phyloP scores from a whole-genome alignment of 768 basidiomycete genomes.

The Suillus fuscotomentosus region DNA sequence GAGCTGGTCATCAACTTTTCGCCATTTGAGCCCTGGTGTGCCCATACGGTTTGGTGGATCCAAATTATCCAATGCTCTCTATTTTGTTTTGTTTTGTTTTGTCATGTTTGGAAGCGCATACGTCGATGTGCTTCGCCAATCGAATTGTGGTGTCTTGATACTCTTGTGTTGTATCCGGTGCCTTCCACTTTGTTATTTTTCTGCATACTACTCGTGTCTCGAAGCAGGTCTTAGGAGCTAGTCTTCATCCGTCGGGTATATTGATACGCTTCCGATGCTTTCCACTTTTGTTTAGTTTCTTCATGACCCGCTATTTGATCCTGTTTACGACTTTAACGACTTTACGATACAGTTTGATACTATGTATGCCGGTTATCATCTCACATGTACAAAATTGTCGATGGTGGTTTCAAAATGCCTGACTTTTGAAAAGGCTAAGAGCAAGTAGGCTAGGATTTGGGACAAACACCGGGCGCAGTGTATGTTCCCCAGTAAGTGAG shows the following conservation, averaged over 20 bases:
- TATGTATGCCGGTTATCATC: background rate
- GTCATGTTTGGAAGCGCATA: background rate
- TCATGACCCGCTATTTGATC: background rate
- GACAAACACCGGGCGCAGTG: no score
- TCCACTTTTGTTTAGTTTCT: background rate
- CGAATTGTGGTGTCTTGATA: background rate
- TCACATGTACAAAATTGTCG: background rate
- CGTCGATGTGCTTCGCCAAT: background rate
- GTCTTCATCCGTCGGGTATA: background rate
- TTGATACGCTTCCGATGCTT: background rate
- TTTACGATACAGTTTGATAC: background rate
- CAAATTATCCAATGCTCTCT: background rate
- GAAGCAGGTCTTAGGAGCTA: background rate
- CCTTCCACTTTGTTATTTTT: background rate
- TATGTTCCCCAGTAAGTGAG: no score
- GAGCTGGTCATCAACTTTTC: background rate
- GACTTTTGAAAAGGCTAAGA: no score
- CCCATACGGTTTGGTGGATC: background rate
- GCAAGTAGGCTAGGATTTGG: no score
- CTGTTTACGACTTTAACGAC: background rate
- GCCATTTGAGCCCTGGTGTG: background rate
- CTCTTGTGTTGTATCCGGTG: background rate
- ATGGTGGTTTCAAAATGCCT: background rate
- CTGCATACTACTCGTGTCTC: background rate
- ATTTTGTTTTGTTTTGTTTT: background rate